Evolutionary conservation across 805 yeast genomes (phyloP).

Genomic region (Ogataea thermomethanolica): DNA sequence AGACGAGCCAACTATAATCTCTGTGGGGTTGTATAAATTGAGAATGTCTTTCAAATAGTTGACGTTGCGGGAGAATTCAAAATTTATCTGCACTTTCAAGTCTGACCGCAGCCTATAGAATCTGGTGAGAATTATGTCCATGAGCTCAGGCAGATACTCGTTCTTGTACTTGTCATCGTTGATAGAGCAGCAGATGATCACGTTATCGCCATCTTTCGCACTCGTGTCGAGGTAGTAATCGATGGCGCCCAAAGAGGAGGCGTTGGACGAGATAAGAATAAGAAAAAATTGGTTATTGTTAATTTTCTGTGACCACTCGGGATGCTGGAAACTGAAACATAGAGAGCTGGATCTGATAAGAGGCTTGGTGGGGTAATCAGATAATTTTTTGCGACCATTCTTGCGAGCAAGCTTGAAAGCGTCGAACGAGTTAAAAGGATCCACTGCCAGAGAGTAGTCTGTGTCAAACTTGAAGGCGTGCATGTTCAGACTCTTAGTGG

Average conservation of each 20-base stretch:
- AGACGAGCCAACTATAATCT: constrained; percentile 42
- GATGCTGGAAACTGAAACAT: constrained; percentile 44
- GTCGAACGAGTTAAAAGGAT: constrained; percentile 13
- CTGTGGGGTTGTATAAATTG: constrained; percentile 55
- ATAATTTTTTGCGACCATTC: constrained; percentile 18
- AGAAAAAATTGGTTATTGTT: constrained; percentile 31
- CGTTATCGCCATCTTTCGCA: constrained; percentile 58
- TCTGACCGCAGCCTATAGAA: constrained; percentile 31
- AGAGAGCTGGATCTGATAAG: constrained; percentile 31
- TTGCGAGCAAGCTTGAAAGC: constrained; percentile 18
- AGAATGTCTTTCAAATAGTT: constrained; percentile 52
- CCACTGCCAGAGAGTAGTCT: constrained; percentile 27
- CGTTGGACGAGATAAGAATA: constrained; percentile 59
- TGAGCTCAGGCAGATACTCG: constrained; percentile 32
- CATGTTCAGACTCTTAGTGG: constrained; percentile 38
- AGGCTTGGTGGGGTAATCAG: constrained; percentile 36
- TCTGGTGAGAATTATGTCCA: constrained; percentile 37
- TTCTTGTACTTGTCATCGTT: constrained; percentile 23
- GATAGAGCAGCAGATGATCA: constrained; percentile 44
- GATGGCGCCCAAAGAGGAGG: constrained; percentile 70
- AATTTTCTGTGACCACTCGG: constrained; percentile 26
- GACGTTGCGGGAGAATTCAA: constrained; percentile 53
- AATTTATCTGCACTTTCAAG: constrained; percentile 44
- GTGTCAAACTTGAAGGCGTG: constrained; percentile 44
- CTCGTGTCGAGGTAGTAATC: constrained; percentile 58